Base-by-base conservation (phyloP, 2,329 filamentous ascomycete genomes). In the Arthrobotrys musiformis region DNA sequence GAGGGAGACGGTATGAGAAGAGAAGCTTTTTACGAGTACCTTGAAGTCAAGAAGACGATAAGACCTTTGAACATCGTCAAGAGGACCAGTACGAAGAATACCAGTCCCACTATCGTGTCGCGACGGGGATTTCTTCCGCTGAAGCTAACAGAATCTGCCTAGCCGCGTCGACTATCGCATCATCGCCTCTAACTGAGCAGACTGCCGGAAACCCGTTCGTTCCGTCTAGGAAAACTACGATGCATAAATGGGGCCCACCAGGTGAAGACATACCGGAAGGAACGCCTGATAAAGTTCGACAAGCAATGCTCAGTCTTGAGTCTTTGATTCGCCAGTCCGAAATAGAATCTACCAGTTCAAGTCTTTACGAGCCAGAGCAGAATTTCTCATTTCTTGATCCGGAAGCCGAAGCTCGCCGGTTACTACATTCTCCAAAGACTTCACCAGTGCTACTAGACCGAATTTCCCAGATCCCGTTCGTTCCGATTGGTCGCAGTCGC, bases 1-100 rank as follows among this genome's bases (percentile, higher is more conserved):
- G 70, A 75, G 24, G 70, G 70, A 3, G 24, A 8, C 7, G 70
- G 70, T 15, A 75, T 75, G 63, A 54, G 30, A 9, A 44, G 70
- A 1, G 19, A 17, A 8, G 61, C 54, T 9, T 75, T 75, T 28
- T 42, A 37, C 5, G 63, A 75, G 26, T 75, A 68, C 42, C 56
- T 68, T 4, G 28, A 62, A 8, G 70, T 63, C 15, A 69, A 58
- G 37, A 62, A 48, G 26, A 68, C 61, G 9, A 42, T 76, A 24
- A n/a, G 7, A 11, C 64, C 72, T 2, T 22, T 76, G 11, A 67
- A 58, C 13, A 37, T 76, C 9, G 17, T 11, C 42, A 62, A 67
- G 30, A 33, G 42, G 4, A 19, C 44, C 6, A 24, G 61, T 73
- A 67, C 13, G 69, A 17, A 60, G 9, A 44, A 22, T 1, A 4